These are phyloP conservation scores for Pseudogymnoascus sp. DNA, from an alignment of 2,329 filamentous ascomycete genomes.

Conservation along the genomic window DNA sequence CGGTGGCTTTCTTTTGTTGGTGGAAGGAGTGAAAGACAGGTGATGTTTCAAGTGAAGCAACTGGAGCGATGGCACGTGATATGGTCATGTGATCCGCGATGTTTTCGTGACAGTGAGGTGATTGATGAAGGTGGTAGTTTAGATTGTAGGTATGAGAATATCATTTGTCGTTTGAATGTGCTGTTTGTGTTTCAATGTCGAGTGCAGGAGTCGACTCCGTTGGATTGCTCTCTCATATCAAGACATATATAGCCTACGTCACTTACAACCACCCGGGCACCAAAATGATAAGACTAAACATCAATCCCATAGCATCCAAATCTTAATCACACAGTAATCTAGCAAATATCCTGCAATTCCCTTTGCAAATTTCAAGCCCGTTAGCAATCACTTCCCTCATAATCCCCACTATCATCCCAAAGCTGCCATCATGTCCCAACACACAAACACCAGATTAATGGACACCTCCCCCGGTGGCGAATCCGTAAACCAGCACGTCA, in stretches of 20 bases:
- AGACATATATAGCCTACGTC: not conserved
- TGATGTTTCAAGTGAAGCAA: not conserved
- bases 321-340: not conserved
- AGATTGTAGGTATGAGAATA: not conserved
- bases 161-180: not conserved
- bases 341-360: not conserved
- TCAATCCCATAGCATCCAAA: not conserved
- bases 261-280: not conserved
- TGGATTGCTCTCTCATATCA: not conserved
- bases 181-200: not conserved
- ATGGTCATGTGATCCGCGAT: not conserved
- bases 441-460: conserved; percentile 40
- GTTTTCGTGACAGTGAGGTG: not conserved
- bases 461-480: conserved; percentile 54
- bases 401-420: not conserved
- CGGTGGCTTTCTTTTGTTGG: not conserved
- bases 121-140: not conserved
- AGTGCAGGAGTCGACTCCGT: not conserved
- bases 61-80: not conserved
- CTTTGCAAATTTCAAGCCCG: not conserved
- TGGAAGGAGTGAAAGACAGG: not conserved
- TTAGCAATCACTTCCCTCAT: no score
- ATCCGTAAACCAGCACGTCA: conserved; percentile 43
- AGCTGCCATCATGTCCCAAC: conserved; percentile 2
- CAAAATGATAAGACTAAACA: not conserved